These are phyloP conservation scores for Colletotrichum lindemuthianum DNA, from an alignment of 2,329 filamentous ascomycete species.

Conservation along the genomic window DNA sequence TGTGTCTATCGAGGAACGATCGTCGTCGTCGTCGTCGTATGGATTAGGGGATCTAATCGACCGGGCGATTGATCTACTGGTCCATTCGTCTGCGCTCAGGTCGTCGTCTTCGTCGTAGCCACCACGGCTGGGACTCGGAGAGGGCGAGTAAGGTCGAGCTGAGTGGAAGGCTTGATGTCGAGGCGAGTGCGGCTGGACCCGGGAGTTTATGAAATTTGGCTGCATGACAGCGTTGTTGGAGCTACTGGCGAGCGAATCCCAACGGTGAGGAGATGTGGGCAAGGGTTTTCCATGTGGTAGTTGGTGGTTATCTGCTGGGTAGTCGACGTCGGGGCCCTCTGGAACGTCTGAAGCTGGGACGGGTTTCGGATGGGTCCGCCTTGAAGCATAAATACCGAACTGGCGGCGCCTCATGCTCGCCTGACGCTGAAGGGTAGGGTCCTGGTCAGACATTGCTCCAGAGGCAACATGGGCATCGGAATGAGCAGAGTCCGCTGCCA, in stretches of 20 bases:
- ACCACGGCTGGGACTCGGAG: conserved; percentile 29
- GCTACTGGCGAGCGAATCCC: conserved; percentile 53
- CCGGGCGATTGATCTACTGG: conserved; percentile 26
- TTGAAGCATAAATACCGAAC: conserved; percentile 37
- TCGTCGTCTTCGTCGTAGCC: conserved; percentile 37
- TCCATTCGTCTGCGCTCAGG: conserved; percentile 38
- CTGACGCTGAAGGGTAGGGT: conserved; percentile 27
- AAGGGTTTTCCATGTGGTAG: conserved; percentile 46
- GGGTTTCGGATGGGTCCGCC: conserved; percentile 34
- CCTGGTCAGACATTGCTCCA: conserved; percentile 26
- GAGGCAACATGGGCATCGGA: conserved; percentile 22
- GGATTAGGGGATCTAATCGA: conserved; percentile 37
- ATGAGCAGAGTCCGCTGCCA: conserved; percentile 36
- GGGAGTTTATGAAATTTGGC: conserved; percentile 21
- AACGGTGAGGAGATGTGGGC: conserved; percentile 52
- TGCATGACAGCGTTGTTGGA: conserved; percentile 36
- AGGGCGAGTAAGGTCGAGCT: conserved; percentile 40
- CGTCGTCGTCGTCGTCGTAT: conserved; percentile 39
- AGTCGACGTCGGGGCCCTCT: conserved; percentile 28
- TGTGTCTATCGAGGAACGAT: conserved; percentile 36
- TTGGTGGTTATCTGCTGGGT: conserved; percentile 36
- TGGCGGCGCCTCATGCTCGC: conserved; percentile 36
- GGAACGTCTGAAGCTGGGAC: conserved; percentile 34
- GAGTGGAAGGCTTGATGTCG: conserved; percentile 41
- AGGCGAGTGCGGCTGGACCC: conserved; percentile 31